These are phyloP conservation scores for Plasmodium coatneyi DNA, from an alignment of 169 alveolate genomes.

Conservation along the genomic window DNA sequence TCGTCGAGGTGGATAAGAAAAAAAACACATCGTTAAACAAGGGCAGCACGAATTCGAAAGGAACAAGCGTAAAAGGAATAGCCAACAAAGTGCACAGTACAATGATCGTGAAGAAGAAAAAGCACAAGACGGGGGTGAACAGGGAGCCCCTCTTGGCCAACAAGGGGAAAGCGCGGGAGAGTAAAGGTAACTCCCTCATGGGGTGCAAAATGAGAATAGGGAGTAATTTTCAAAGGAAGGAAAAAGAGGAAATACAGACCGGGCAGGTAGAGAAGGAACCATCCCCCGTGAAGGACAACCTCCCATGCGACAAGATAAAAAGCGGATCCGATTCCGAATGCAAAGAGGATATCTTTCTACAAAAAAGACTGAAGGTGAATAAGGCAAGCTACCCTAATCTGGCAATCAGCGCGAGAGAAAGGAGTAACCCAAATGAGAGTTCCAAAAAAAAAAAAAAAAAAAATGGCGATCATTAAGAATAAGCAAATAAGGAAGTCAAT, in stretches of 20 bases:
- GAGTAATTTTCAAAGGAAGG: neutral
- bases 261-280: neutral
- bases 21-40: neutral
- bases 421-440: neutral
- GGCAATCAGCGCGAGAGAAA: neutral
- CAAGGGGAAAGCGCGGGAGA: neutral
- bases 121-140: neutral
- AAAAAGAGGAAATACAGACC: neutral
- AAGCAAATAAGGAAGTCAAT: constrained; percentile 38
- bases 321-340: neutral
- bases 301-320: neutral
- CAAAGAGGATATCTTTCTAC: neutral
- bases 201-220: neutral
- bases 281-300: neutral
- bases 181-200: neutral
- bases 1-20: neutral
- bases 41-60: neutral
- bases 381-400: neutral
- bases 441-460: neutral
- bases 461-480: constrained; percentile 5
- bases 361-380: constrained; percentile 3
- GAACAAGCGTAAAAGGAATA: neutral
- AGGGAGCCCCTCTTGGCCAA: neutral
- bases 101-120: neutral
- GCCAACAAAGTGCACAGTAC: neutral